Evolutionary conservation across 2,329 filamentous ascomycete genomes (phyloP), one percentile per base, ranked within the genome.

Genomic region (Trichophyton schoenleinii): DNA sequence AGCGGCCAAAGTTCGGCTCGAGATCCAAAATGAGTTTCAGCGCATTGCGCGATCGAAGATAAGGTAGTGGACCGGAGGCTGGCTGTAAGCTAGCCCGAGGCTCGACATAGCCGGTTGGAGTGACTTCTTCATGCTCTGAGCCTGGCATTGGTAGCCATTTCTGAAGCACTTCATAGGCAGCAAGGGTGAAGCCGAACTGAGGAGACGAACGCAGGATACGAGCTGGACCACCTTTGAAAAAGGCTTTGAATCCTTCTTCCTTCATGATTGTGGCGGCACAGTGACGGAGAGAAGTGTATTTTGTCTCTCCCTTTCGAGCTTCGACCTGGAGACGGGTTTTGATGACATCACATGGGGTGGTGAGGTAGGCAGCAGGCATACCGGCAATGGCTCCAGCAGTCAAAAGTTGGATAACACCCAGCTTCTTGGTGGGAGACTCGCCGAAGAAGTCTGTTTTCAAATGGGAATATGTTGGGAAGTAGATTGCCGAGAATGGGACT

Each of bases 251-350:
- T 9, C 94, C 94, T 76, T 99, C 94, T 73, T 97, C 89, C 73
- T 86, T 85, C 78, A 81, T 87, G 69, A 99, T 88, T 13, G 89
- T 95, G 68, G 77, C 77, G 42, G 94, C 94, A 60, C 87, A 89
- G 76, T 99, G 90, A 61, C 90, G 84, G 57, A 99, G 82, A 55
- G 88, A 89, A 48, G 84, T 94, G 80, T 99, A 99, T 57, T 82
- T 81, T 2, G 86, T 87, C 70, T 99, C 92, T 65, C 94, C 94
- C 80, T 97, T 97, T 66, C 94, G 88, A 22, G 92, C 91, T 76
- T 99, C 94, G 63, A 99, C 94, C 75, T 99, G 94, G 63, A 99
- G 82, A 73, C 94, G 88, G 2, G 94, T 99, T 82, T 99, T 99
- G 86, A 99, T 97, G 64, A 99, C 94, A 71, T 99, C 94, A 79